Evolutionary conservation across 1,284 basidiomycete genomes (phyloP).

Genomic region (Anthracocystis panici-leucophaei): DNA sequence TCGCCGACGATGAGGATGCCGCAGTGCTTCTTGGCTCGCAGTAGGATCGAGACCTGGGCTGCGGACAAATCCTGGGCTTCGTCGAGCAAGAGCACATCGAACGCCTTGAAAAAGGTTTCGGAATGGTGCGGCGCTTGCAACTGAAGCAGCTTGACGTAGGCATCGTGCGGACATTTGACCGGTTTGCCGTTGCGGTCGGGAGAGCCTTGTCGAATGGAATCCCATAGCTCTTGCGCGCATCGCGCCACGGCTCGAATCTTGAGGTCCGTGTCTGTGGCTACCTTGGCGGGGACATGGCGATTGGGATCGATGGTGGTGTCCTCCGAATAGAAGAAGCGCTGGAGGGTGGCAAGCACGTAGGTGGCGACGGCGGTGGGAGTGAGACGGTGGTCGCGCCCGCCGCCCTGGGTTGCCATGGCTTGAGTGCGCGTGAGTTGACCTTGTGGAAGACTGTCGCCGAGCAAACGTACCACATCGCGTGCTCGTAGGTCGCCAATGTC

Average conservation of each 20-base stretch:
- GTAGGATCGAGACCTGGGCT: conserved; percentile 59
- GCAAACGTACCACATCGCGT: conserved; percentile 53
- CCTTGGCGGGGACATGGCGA: conserved; percentile 52
- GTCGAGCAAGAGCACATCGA: conserved; percentile 61
- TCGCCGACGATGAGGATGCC: conserved; percentile 65
- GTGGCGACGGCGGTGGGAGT: conserved; percentile 59
- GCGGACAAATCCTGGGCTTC: conserved; percentile 65
- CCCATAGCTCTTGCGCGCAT: conserved; percentile 56
- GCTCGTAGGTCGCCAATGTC: conserved; percentile 54
- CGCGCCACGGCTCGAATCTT: conserved; percentile 38
- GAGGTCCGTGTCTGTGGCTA: conserved; percentile 57
- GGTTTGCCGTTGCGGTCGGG: conserved; percentile 38
- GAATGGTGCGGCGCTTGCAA: conserved; percentile 47
- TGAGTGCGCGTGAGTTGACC: conserved; percentile 37
- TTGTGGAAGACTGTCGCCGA: conserved; percentile 49
- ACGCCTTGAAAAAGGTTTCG: conserved; percentile 50
- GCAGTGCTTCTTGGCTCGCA: conserved; percentile 55
- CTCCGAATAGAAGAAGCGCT: conserved; percentile 61
- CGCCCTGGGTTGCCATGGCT: conserved; percentile 31
- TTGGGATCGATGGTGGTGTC: conserved; percentile 46
- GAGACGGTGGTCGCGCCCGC: conserved; percentile 40
- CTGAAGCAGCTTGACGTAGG: conserved; percentile 64
- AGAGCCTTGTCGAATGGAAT: conserved; percentile 45
- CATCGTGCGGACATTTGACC: conserved; percentile 62
- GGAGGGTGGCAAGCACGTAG: conserved; percentile 58